Evolutionary conservation across 1,284 basidiomycete genomes (phyloP), one percentile per base, ranked within the genome.

Genomic region (Tranzscheliella williamsii): DNA sequence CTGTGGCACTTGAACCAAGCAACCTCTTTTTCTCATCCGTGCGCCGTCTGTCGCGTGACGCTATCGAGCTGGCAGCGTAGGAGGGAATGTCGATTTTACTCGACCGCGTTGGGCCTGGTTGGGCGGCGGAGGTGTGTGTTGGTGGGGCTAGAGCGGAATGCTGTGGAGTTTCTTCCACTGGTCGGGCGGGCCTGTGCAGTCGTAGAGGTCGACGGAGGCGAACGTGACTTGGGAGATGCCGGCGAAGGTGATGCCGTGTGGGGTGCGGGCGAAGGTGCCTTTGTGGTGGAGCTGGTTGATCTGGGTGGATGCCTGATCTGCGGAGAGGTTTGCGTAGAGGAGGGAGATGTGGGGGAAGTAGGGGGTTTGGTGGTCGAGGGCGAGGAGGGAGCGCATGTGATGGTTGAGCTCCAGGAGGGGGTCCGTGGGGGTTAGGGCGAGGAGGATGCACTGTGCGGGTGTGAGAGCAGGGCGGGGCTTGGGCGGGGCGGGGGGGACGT

Each of bases 341-440:
- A 47, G 38, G 2, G 44, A 47, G 29, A 40, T 29, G 44, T 47
- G 44, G 3, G 44, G 44, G n/a, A 47, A 39, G 37, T 26, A 47
- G 16, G 36, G 31, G 7, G 35, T 16, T 20, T 45, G 43, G 3
- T 15, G n/a, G 13, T 24, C 17, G 24, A 38, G 26, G n/a, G n/a
- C 8, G 16, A 38, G 24, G 4, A 13, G 18, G 5, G 20, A 7
- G 15, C 43, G 34, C 17, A 32, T 38, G 24, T 29, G 20, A 4
- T 23, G 11, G 26, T 45, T 38, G 12, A 45, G 43, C 2, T 15
- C 12, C 6, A 24, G 21, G 15, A 45, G 36, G 8, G 9, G 18
- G 3, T 2, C 3, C 1, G 3, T 9, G 11, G 24, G 24, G 4
- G 15, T 24, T 13, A 45, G 43, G 15, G 35, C 35, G 30, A 45